phyloP scores from a whole-genome alignment of 768 basidiomycete genomes.

The Terana coerulea region DNA sequence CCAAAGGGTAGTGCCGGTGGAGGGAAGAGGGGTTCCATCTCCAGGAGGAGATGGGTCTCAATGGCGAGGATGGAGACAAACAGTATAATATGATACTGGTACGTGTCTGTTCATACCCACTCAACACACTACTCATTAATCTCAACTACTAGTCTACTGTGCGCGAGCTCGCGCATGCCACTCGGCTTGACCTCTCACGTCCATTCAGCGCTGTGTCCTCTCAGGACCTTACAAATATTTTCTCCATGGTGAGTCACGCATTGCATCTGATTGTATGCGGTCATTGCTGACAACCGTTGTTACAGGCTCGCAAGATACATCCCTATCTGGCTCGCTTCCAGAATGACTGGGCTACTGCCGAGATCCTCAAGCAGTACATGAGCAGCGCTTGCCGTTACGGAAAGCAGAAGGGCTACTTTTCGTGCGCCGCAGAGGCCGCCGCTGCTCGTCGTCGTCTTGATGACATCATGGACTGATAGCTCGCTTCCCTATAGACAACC shows the following conservation, averaged over 20 bases:
- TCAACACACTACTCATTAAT: not conserved
- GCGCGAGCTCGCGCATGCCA: not conserved
- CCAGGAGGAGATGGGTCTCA: not conserved
- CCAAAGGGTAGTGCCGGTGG: not conserved
- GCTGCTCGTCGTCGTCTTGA: not conserved
- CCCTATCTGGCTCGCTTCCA: slow-evolving; percentile 10
- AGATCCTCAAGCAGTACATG: slow-evolving; percentile 17
- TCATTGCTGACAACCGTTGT: no score
- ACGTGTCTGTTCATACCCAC: not conserved
- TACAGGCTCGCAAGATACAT: slow-evolving; percentile 9
- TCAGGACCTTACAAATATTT: not conserved
- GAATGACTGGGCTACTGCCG: slow-evolving; percentile 19
- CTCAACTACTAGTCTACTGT: not conserved
- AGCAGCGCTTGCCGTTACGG: not conserved
- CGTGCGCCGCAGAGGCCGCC: not conserved
- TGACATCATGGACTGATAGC: slow-evolving; percentile 22
- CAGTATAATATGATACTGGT: not conserved
- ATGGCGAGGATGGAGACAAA: not conserved
- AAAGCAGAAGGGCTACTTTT: slow-evolving; percentile 2
- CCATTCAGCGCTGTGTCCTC: not conserved
- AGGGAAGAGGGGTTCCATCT: not conserved
- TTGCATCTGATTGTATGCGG: not conserved
- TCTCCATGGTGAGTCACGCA: not conserved
- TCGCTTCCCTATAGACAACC: no score
- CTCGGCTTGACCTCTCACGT: not conserved